Conservation (phyloP, 768 basidiomycete genomes). For the Clitopilus passeckerianus region DNA sequence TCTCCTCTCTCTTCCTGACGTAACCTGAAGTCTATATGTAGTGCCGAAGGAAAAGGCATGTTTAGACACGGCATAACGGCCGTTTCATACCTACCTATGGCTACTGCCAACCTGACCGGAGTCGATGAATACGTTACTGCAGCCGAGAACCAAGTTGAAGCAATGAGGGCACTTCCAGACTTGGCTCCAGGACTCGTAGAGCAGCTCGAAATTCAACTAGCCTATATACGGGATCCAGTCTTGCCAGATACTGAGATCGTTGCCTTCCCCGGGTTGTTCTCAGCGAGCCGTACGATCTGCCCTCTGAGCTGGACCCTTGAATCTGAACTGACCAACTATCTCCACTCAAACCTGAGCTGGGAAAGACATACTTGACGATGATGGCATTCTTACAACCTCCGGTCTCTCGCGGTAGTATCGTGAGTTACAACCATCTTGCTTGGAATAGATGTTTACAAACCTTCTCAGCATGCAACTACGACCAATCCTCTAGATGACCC, state of each 20-base stretch:
- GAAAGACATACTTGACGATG: constrained; percentile 33
- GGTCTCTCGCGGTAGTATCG: constrained; percentile 45
- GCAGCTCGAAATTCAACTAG: constrained; percentile 34
- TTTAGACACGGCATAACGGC: constrained; percentile 19
- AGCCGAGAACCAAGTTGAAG: constrained; percentile 18
- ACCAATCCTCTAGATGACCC: constrained; percentile 24
- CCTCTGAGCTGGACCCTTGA: too few relatives aligned
- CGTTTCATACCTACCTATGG: constrained; percentile 23
- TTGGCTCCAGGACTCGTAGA: constrained; percentile 28
- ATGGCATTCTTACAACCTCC: constrained; percentile 30
- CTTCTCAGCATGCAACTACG: constrained; percentile 18
- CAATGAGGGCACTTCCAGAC: constrained; percentile 13
- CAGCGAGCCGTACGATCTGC: constrained; percentile 11
- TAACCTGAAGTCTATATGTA: constrained; percentile 1
- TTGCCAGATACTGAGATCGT: constrained; percentile 21
- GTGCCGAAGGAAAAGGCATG: constrained; percentile 18
- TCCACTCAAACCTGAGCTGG: constrained; percentile 28
- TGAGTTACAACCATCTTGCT: constrained; percentile 14
- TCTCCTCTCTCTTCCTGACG: background rate
- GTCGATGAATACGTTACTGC: constrained; percentile 12
- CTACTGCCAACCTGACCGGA: constrained; percentile 10
- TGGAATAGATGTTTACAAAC: background rate
- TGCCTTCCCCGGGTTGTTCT: constrained; percentile 18
- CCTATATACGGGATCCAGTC: constrained; percentile 17
- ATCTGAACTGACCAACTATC: too few relatives aligned